Base-by-base conservation (phyloP, 495 filamentous ascomycete species). In the Penicillium arizonense region DNA sequence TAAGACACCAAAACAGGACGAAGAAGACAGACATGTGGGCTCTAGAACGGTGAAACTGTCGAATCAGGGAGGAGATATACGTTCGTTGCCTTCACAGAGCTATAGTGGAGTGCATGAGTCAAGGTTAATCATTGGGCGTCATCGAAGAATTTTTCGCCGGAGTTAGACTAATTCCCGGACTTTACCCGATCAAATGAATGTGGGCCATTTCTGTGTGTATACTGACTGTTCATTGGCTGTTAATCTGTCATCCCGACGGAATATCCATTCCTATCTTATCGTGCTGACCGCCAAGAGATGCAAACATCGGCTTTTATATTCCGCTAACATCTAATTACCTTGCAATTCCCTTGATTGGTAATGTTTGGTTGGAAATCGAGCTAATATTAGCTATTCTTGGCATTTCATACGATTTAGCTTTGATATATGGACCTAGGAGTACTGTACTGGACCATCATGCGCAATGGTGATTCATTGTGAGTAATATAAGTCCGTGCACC, bases 81-180 rank as follows among this genome's bases (percentile, higher is more conserved):
- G 6, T 0, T 16, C 18, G 5, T 21, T 7, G 12, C 16, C 24
- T 18, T 41, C 47, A 3, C 4, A 23, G 39, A 50, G 48, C 48
- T 50, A 43, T 50, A 35, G 48, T 50, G 48, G 48, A 43, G 38
- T 16, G 35, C 48, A 42, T 50, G 48, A 50, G 1, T 50, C 48
- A 50, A 11, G 30, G n/a, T 50, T 38, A 50, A 8, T 50, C 38
- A 33, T 8, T 4, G 8, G 8, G 7, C 32, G 44, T 47, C 44
- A 36, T 30, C 28, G 28, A 33, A 24, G 30, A 47, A 23, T 36
- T 47, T 46, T 24, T 16, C 28, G 12, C 16, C 48, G 48, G 48
- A 50, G 48, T 26, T 50, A 43, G 12, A 1, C 24, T 23, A 23
- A 50, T 10, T 0, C 9, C 32, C 48, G 48, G 38, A n/a, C 6